phyloP scores from a whole-genome alignment of 768 basidiomycete genomes.

The Mycena capillaripes region DNA sequence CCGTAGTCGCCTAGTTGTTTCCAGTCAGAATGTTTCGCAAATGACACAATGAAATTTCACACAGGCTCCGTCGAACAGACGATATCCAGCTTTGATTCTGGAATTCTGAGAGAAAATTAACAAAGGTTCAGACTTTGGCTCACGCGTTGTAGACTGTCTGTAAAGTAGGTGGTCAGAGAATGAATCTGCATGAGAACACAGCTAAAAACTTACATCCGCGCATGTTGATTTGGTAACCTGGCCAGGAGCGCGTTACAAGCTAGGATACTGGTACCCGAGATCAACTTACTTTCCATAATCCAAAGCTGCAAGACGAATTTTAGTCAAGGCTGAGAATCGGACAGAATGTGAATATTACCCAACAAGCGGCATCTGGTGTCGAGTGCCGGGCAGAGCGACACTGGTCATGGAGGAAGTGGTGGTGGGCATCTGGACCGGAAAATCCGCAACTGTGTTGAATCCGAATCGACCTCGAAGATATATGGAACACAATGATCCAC shows the following conservation, averaged over 20 bases:
- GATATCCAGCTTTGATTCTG: slow-evolving; percentile 83
- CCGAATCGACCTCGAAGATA: too few relatives aligned
- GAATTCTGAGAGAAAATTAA: not conserved
- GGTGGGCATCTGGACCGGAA: too few relatives aligned
- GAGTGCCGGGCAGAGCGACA: slow-evolving; percentile 70
- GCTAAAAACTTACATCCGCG: slow-evolving; percentile 67
- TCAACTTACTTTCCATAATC: slow-evolving; percentile 73
- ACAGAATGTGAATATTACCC: slow-evolving; percentile 61
- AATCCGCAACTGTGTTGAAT: too few relatives aligned
- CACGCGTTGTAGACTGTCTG: slow-evolving; percentile 84
- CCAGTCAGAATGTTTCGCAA: not conserved
- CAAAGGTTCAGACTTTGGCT: not conserved
- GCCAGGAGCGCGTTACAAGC: not conserved
- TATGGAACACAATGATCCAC: too few relatives aligned
- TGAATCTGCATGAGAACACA: not conserved
- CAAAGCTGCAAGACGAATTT: slow-evolving; percentile 58
- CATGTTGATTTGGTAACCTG: slow-evolving; percentile 73
- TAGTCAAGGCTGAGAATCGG: not conserved
- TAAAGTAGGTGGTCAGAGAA: not conserved
- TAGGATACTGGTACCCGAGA: slow-evolving; percentile 50
- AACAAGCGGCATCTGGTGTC: slow-evolving; percentile 78
- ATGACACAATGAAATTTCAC: slow-evolving; percentile 63
- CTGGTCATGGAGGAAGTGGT: slow-evolving; percentile 63
- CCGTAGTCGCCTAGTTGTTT: slow-evolving; percentile 52
- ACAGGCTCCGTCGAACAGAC: slow-evolving; percentile 88